These are phyloP conservation scores for Coniochaeta sp. DNA, from an alignment of 2,329 filamentous ascomycete species.

Conservation along the genomic window DNA sequence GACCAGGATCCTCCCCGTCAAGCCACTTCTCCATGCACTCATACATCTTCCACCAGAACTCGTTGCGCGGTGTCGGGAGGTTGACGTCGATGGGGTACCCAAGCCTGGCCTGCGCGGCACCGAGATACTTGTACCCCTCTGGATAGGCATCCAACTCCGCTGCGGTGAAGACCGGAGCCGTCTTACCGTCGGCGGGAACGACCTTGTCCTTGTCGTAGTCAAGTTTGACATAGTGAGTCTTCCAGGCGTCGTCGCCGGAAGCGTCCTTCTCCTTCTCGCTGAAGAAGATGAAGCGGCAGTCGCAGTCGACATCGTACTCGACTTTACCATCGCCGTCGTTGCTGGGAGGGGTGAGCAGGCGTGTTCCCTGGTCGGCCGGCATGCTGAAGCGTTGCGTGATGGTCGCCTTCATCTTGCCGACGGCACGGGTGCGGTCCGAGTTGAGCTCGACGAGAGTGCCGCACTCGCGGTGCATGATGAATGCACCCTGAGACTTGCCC, in stretches of 20 bases:
- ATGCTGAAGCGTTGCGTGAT: slow-evolving; percentile 41
- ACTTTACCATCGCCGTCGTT: slow-evolving; percentile 9
- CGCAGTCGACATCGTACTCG: slow-evolving; percentile 42
- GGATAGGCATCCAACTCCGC: slow-evolving; percentile 32
- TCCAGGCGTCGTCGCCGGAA: slow-evolving; percentile 24
- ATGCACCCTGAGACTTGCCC: slow-evolving; percentile 42
- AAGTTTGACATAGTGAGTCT: slow-evolving; percentile 37
- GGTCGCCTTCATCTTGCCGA: slow-evolving; percentile 48
- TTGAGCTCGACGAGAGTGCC: slow-evolving; percentile 39
- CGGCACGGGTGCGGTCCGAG: slow-evolving; percentile 28
- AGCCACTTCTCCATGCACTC: slow-evolving; percentile 34
- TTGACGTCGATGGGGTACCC: slow-evolving; percentile 34
- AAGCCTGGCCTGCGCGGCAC: slow-evolving; percentile 35
- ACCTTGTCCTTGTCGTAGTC: slow-evolving; percentile 45
- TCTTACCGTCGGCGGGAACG: slow-evolving; percentile 34
- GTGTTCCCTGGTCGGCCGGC: background rate
- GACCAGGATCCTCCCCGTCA: slow-evolving; percentile 17
- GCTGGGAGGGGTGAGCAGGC: background rate
- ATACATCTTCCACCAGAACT: slow-evolving; percentile 32
- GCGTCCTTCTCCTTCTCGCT: slow-evolving; percentile 26
- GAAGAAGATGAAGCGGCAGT: slow-evolving; percentile 43
- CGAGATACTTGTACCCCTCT: slow-evolving; percentile 38
- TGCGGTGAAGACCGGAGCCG: slow-evolving; percentile 27
- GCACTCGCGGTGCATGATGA: slow-evolving; percentile 51
- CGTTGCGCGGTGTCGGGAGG: slow-evolving; percentile 31